Evolutionary conservation across 2,329 filamentous ascomycete species (phyloP).

Genomic region (Ophiostoma triangulosporum): DNA sequence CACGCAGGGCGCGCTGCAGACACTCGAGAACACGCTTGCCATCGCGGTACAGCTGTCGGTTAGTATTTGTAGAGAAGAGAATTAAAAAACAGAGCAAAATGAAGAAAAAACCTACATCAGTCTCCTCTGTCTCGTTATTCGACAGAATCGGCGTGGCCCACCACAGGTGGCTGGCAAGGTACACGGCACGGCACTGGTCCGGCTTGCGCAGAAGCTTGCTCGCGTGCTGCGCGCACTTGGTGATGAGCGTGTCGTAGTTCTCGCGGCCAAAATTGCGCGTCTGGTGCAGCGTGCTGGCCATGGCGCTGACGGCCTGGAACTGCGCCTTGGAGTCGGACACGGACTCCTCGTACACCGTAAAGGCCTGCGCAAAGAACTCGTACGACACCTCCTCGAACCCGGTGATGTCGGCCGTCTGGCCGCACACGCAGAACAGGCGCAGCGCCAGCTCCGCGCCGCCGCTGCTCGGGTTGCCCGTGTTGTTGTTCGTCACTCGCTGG

Average conservation of each 20-base stretch:
- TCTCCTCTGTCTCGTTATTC: constrained; percentile 67
- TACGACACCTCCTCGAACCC: constrained; percentile 94
- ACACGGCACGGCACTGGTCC: constrained; percentile 93
- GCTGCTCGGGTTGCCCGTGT: constrained; percentile 24
- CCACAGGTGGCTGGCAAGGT: constrained; percentile 93
- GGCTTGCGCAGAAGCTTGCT: constrained; percentile 96
- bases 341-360: constrained; percentile 94
- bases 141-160: constrained; percentile 80
- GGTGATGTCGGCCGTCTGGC: constrained; percentile 81
- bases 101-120: constrained; percentile 47
- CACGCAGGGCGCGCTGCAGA: constrained; percentile 82
- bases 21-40: constrained; percentile 96
- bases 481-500: constrained; percentile 52
- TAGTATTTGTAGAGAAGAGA: background rate
- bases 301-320: constrained; percentile 93
- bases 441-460: constrained; percentile 79
- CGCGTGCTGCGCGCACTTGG: constrained; percentile 90
- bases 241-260: constrained; percentile 97
- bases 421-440: constrained; percentile 79
- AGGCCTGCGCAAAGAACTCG: constrained; percentile 96
- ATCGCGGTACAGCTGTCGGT: constrained; percentile 72
- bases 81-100: background rate
- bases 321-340: constrained; percentile 93
- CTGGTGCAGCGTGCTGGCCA: constrained; percentile 77
- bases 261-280: constrained; percentile 87